phyloP scores from a whole-genome alignment of 192 early-diverging fungal species.

The Backusella sp. region DNA sequence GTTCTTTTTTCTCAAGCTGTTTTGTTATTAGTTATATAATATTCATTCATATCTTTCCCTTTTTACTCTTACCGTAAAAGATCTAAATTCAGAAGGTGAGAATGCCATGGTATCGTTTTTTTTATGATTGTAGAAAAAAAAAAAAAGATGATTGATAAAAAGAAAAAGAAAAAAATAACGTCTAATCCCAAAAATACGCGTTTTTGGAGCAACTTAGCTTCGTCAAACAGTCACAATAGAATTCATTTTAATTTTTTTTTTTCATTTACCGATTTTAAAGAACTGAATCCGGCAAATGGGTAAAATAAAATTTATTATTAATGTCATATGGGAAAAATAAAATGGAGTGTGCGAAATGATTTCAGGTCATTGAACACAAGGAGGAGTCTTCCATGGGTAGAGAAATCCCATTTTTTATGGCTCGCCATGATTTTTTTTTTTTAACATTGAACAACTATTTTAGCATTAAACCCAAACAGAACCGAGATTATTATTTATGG shows the following conservation, averaged over 20 bases:
- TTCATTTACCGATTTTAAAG: background rate
- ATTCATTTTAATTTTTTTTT: constrained; percentile 2
- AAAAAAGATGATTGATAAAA: background rate
- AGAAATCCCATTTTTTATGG: background rate
- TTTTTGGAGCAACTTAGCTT: background rate
- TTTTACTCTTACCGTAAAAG: constrained; percentile 45
- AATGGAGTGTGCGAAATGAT: background rate
- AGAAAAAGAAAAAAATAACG: background rate
- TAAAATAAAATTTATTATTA: background rate
- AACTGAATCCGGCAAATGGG: background rate
- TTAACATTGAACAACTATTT: background rate
- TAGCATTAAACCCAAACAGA: background rate
- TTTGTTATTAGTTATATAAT: constrained; percentile 32
- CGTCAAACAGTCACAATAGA: background rate
- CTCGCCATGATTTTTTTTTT: background rate
- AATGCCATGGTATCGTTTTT: background rate
- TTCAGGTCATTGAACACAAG: background rate
- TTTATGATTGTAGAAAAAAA: background rate
- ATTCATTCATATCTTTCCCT: background rate
- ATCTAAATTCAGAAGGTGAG: constrained; percentile 41
- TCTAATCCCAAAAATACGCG: background rate
- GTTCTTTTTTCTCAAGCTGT: constrained; percentile 41
- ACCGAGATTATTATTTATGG: background rate
- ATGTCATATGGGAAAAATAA: background rate
- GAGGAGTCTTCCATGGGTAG: background rate